A percentile compares a stretch with the other conserved stretches of the same genome.
Conservation (phyloP, 129 eudicot genomes). For the Flaveria trinervia region DNA sequence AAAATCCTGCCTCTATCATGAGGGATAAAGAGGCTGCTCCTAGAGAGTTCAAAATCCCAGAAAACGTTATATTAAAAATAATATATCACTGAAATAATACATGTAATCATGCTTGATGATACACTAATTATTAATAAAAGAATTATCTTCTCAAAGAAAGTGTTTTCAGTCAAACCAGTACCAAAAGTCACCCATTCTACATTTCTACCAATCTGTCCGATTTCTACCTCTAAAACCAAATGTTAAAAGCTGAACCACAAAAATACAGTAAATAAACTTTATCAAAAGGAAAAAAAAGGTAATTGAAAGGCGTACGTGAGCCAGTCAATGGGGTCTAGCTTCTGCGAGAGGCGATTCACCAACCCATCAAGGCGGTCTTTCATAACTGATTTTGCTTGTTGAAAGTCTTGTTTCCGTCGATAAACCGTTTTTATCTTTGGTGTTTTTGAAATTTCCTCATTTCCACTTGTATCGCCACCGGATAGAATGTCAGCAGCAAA, state of each 20-base stretch:
- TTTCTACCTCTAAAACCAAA: not conserved
- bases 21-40: too few relatives aligned
- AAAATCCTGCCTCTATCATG: too few relatives aligned
- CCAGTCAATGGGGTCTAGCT: slow-evolving; percentile 98
- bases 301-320: slow-evolving; percentile 64
- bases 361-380: slow-evolving; percentile 59
- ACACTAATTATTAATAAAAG: not conserved
- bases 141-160: not conserved
- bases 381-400: slow-evolving; percentile 49
- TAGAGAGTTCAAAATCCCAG: too few relatives aligned
- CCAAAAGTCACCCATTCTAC: not conserved
- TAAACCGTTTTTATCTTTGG: slow-evolving; percentile 52
- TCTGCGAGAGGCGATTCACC: slow-evolving; percentile 65
- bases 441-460: slow-evolving; percentile 41
- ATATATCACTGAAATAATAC: not conserved
- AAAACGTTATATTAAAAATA: not conserved
- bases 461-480: slow-evolving; percentile 64
- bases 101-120: not conserved
- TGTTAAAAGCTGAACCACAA: not conserved
- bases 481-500: slow-evolving; percentile 80
- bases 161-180: not conserved
- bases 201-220: not conserved
- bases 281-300: not conserved
- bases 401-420: slow-evolving; percentile 72
- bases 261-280: not conserved